Base-by-base conservation (phyloP, 805 yeast species). In the Zygosaccharomyces gambellarensis region DNA sequence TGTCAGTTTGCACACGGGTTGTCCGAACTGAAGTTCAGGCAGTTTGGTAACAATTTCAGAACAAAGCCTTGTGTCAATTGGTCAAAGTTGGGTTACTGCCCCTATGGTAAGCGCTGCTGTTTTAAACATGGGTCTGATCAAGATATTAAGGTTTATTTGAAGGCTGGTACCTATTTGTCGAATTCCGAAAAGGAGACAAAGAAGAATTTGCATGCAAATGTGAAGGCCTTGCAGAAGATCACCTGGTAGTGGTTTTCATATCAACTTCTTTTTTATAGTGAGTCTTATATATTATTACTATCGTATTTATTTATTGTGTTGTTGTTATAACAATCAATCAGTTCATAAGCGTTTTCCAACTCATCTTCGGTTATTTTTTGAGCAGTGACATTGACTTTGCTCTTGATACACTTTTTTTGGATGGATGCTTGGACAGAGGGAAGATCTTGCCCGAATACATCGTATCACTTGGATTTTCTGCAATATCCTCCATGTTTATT, bases 1-100 rank as follows among this genome's bases (percentile, higher is more conserved):
- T 90, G 97, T 67, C 97, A 90, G 71, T 90, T 90, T 75, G 97
- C 97, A 5, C 97, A 90, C 63, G 97, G 97, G 17, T 74, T 78
- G 36, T 71, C 77, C 47, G 97, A 90, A 67, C 72, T 90, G 59
- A 87, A 87, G 66, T 58, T 68, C 10, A 82, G 88, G 40, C 83
- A 81, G 52, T 56, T 59, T 17, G 83, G 90, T 9, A 80, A 83
- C 47, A 90, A 89, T 63, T 90, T 92, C 85, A 81, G 95, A 64
- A 87, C 96, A 11, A 90, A 90, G 71, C 86, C 90, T 12, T 90
- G 97, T 72, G 85, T 82, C 54, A 90, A 90, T 66, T 90, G 96
- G 96, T 63, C 81, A 21, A 84, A 83, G 62, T 77, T 76, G 40
- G 97, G 97, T 11, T 71, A 78, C 41, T 90, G 97, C 65, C 80